Evolutionary conservation across 169 alveolate genomes (phyloP).

Genomic region (Cryptosporidium parvum): DNA sequence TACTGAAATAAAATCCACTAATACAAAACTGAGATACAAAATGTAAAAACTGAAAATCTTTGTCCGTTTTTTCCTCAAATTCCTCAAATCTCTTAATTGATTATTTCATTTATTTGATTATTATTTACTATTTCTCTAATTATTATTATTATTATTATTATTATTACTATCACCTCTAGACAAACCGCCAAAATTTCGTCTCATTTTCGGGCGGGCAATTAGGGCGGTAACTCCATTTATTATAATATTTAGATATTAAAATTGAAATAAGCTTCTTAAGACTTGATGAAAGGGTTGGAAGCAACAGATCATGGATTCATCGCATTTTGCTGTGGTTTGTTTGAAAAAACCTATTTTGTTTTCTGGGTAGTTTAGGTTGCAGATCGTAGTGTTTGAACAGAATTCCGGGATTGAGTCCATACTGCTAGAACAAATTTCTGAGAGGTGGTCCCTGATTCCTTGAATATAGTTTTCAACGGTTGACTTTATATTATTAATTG

Average conservation of each 20-base stretch:
- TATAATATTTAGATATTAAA: not conserved
- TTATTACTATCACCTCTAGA: not conserved
- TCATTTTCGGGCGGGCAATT: not conserved
- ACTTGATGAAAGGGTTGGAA: constrained; percentile 11
- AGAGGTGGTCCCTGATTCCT: constrained; percentile 23
- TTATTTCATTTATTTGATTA: no score
- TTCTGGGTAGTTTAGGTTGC: constrained; percentile 1
- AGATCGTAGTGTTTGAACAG: not conserved
- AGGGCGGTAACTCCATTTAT: not conserved
- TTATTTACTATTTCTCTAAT: not conserved
- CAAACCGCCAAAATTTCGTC: not conserved
- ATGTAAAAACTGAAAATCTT: no score
- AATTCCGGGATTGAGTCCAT: not conserved
- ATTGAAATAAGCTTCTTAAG: not conserved
- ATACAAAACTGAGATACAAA: not conserved
- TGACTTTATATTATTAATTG: constrained; percentile 38
- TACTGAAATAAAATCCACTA: no score
- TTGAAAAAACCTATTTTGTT: not conserved
- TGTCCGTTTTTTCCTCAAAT: no score
- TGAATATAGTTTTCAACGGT: constrained; percentile 35
- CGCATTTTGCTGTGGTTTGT: not conserved
- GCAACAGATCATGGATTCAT: constrained; percentile 4
- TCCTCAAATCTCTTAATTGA: not conserved
- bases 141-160: no score
- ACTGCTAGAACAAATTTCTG: not conserved